Evolutionary conservation across 495 filamentous ascomycete species (phyloP).

Genomic region (Tetracladium marchalianum): DNA sequence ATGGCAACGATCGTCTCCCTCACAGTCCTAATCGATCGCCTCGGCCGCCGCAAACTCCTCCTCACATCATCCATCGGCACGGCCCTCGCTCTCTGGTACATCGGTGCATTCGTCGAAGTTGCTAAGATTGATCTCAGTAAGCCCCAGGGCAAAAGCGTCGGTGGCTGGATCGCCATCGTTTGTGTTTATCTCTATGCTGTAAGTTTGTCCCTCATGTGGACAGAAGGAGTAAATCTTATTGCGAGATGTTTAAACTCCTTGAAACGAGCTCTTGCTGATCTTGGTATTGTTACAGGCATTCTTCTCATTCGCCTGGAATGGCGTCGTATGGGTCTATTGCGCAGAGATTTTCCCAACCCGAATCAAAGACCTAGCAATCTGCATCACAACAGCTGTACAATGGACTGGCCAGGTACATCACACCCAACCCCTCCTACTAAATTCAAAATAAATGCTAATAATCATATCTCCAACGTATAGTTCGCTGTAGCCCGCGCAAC

Average conservation of each 20-base stretch:
- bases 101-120: conserved; percentile 53
- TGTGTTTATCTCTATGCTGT: conserved; percentile 52
- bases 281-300: neutral
- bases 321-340: conserved; percentile 44
- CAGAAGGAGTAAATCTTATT: too few relatives aligned
- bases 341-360: conserved; percentile 66
- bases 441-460: neutral
- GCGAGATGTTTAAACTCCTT: too few relatives aligned
- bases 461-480: neutral
- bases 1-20: conserved; percentile 51
- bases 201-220: conserved; percentile 40
- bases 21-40: conserved; percentile 40
- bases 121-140: conserved; percentile 31
- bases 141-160: conserved; percentile 28
- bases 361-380: conserved; percentile 55
- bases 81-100: conserved; percentile 52
- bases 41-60: conserved; percentile 54
- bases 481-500: conserved; percentile 7
- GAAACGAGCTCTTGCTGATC: too few relatives aligned
- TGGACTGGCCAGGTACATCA: conserved; percentile 20
- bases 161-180: conserved; percentile 55
- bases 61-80: conserved; percentile 61
- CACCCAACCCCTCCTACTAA: neutral
- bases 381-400: conserved; percentile 63
- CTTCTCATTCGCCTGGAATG: conserved; percentile 11